Base-by-base conservation (phyloP, 371 early-diverging fungal species). In the Mucor piriformis region DNA sequence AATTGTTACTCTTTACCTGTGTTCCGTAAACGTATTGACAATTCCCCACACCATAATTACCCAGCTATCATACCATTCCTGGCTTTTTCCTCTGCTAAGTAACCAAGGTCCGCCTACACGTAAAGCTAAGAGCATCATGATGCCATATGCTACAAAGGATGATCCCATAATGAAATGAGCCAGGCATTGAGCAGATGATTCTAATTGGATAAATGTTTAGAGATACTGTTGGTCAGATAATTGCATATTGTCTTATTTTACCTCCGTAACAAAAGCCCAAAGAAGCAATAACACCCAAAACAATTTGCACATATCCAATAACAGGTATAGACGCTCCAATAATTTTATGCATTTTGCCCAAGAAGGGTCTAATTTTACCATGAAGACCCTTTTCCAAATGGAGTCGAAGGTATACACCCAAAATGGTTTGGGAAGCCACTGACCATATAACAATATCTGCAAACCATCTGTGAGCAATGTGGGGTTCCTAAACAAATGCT, bases 131-230 rank as follows among this genome's bases (percentile, higher is more conserved):
- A 88, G 53, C 50, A 85, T 57, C 38, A 84, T 61, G 34, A 88
- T 78, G 53, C 88, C 88, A 62, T 88, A 88, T 12, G 74, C 86
- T 23, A 85, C 76, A 70, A 88, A 88, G 21, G 87, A 86, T 20
- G 85, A 85, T 7, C 88, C 88, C 88, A 88, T 88, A 51, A 88
- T 88, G 54, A 87, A 83, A 60, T 88, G 88, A 1, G 88, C 88
- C 37, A 88, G 67, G 40, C 88, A 88, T 57, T 88, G 88, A 8
- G 85, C 88, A 2, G 75, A 71, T 40, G 69, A 68, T 7, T 83
- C 88, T 80, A 61, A 6, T 16, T 12, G 21, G 18, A 42, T 20
- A 38, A 5, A 4, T 6, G 13, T 15, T 13, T 2, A 16, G 25
- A 29, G 21, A 20, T 20, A 25, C 6, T 18, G 18, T 8, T 18